Evolutionary conservation across 805 yeast genomes (phyloP), one percentile per base, ranked within the genome.

Genomic region (Saturnispora dispora): DNA sequence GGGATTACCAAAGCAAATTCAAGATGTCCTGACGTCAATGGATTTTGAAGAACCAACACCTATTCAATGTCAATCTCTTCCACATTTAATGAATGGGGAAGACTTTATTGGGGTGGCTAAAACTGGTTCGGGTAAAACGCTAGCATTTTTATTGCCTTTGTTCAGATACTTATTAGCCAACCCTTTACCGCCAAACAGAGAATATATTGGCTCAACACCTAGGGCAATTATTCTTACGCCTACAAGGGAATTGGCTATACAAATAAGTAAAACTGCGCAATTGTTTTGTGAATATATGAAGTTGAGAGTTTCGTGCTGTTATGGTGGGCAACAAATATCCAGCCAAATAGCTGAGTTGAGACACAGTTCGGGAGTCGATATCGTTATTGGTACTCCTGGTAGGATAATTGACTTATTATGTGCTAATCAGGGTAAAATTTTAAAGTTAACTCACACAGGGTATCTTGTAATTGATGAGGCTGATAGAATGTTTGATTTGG

Each of bases 101-200:
- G 98, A 93, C 68, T 79, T 91, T 7, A 84, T 93, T 45, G 97
- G 96, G 5, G 84, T 93, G 20, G 98, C 99, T 0, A 88, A 89
- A 57, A 93, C 99, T 0, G 99, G 99, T 0, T 87, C 96, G 0
- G 99, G 99, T 3, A 93, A 93, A 63, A 93, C 99, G 0, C 74
- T 91, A 58, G 85, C 96, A 1, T 93, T 87, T 67, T 70, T 89
- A 8, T 63, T 93, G 6, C 97, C 99, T 0, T 66, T 93, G 68
- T 71, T 91, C 48, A 74, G 96, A 48, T 98, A 91, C 55, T 79
- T 93, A 9, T 76, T 79, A 52, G 90, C 87, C 44, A 95, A 88
- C 60, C 45, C 48, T 5, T 6, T 33, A 13, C 23, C 10, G 3
- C 17, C 18, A 13, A 18, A 33, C 5, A 22, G 37, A 8, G 68